Evolutionary conservation across 345 rosid species (phyloP).

Genomic region (Camelina laxa): DNA sequence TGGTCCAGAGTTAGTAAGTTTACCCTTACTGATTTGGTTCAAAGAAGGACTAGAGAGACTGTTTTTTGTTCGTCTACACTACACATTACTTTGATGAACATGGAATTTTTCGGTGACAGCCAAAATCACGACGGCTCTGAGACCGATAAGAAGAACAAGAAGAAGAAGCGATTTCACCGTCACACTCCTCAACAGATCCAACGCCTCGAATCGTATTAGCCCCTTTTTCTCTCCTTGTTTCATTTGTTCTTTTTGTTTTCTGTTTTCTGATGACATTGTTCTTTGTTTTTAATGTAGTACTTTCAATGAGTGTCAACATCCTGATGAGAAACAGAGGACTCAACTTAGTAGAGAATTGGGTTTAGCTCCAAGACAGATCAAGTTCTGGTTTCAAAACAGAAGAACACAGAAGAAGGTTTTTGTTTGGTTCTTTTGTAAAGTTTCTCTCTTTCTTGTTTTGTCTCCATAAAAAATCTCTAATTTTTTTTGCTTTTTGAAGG

Average conservation of each 20-base stretch:
- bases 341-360: conserved; percentile 84
- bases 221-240: not conserved
- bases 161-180: conserved; percentile 93
- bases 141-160: conserved; percentile 54
- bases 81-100: conserved; percentile 27
- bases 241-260: not conserved
- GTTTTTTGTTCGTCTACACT: not conserved
- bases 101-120: conserved; percentile 54
- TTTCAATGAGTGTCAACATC: conserved; percentile 96
- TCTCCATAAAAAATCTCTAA: not conserved
- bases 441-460: not conserved
- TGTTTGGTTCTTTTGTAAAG: not conserved
- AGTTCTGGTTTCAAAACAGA: conserved; percentile 98
- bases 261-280: not conserved
- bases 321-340: conserved; percentile 94
- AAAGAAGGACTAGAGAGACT: not conserved
- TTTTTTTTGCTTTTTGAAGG: conserved; percentile 46
- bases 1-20: conserved; percentile 37
- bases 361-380: conserved; percentile 92
- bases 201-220: conserved; percentile 75
- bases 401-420: conserved; percentile 95
- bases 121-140: conserved; percentile 49
- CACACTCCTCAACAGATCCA: conserved; percentile 95
- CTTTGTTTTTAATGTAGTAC: conserved; percentile 55
- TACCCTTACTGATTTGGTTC: conserved; percentile 26